These are phyloP conservation scores for Agapanthus africanus DNA, from an alignment of 106 monocot species.

Conservation along the genomic window DNA sequence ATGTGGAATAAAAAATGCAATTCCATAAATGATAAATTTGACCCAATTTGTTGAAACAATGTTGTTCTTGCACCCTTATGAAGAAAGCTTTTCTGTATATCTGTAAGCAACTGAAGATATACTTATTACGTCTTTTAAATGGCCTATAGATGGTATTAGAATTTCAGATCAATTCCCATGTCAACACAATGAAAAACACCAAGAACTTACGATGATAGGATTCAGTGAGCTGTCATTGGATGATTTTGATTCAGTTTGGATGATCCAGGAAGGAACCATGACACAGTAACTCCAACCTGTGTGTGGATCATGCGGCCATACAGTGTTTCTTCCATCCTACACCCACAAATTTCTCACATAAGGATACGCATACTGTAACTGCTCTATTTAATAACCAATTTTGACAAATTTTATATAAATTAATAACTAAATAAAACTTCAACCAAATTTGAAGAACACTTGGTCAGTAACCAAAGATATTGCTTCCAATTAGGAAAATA, in stretches of 20 bases:
- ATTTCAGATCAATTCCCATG: not conserved
- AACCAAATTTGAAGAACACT: not conserved
- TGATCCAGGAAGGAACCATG: conserved; percentile 61
- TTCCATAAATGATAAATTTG: too few relatives aligned
- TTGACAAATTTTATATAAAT: not conserved
- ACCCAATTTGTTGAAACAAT: not conserved
- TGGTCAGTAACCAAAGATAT: not conserved
- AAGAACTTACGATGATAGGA: conserved; percentile 48
- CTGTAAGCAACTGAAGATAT: not conserved
- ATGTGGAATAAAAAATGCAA: too few relatives aligned
- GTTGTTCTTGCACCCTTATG: not conserved
- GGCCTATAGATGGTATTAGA: not conserved
- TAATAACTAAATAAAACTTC: not conserved
- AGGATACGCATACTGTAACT: not conserved
- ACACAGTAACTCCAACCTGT: conserved; percentile 76
- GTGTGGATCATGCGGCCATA: conserved; percentile 74
- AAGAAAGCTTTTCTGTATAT: not conserved
- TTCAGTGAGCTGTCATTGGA: conserved; percentile 43
- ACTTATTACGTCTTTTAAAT: not conserved
- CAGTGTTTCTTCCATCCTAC: conserved; percentile 59
- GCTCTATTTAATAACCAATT: not conserved
- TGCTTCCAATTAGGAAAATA: not conserved
- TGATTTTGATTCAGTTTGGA: conserved; percentile 37
- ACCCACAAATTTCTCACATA: conserved; percentile 1
- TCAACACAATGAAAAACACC: not conserved